These are phyloP conservation scores for Elaeagnus macrophylla DNA, from an alignment of 306 rosid species.

Conservation along the genomic window DNA sequence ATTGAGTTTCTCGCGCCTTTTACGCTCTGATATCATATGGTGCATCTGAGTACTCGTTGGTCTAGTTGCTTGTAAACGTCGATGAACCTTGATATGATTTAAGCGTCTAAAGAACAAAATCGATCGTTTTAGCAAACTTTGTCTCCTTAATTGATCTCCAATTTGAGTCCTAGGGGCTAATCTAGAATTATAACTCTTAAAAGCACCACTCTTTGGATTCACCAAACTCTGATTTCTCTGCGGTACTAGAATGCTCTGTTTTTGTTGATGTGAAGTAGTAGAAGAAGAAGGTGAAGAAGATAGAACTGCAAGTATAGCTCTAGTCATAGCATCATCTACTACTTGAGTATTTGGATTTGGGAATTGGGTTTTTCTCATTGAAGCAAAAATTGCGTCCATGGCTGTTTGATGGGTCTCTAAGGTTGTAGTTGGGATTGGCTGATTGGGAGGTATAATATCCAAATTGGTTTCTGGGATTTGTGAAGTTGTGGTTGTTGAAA, in stretches of 20 bases:
- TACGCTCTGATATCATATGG: constrained; percentile 76
- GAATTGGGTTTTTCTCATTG: constrained; percentile 24
- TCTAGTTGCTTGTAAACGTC: constrained; percentile 31
- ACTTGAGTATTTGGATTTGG: constrained; percentile 35
- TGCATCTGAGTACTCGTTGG: constrained; percentile 52
- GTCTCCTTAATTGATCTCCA: constrained; percentile 21
- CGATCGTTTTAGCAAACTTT: constrained; percentile 50
- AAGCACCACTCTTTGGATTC: constrained; percentile 40
- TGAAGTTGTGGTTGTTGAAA: constrained; percentile 13
- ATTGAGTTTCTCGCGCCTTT: constrained; percentile 71
- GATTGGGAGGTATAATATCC: too few relatives aligned
- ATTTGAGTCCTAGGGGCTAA: constrained; percentile 17
- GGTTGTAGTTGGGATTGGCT: background rate
- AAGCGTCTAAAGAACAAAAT: constrained; percentile 42
- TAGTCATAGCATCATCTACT: constrained; percentile 37
- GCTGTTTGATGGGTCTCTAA: constrained; percentile 32
- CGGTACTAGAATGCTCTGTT: background rate
- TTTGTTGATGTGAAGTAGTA: constrained; percentile 16
- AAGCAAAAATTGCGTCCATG: constrained; percentile 34
- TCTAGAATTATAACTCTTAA: constrained; percentile 18
- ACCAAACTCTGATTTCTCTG: background rate
- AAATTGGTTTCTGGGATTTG: background rate
- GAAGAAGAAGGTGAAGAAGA: constrained; percentile 31
- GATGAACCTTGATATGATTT: constrained; percentile 35
- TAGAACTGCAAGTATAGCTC: constrained; percentile 49